Percentiles rank a stretch among this genome's conserved stretches.
phyloP scores from a whole-genome alignment of 1,139 yeast genomes.

The Hyphopichia burtonii region DNA sequence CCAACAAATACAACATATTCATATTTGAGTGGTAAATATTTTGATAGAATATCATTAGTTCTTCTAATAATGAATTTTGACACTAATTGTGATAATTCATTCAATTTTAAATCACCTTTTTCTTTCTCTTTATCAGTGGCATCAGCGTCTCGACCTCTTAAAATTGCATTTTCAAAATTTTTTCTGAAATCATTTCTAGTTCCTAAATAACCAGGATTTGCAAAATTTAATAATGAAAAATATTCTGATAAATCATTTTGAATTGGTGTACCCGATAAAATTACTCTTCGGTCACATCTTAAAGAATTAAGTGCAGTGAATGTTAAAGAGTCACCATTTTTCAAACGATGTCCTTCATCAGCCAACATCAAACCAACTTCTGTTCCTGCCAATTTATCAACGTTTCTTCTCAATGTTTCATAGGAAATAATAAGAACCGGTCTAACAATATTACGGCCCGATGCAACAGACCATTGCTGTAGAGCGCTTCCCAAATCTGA shows the following conservation, averaged over 20 bases:
- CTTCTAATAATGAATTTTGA: slow-evolving; percentile 91
- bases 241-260: slow-evolving; percentile 96
- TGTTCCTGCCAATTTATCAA: slow-evolving; percentile 69
- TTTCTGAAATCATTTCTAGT: slow-evolving; percentile 79
- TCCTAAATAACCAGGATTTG: slow-evolving; percentile 93
- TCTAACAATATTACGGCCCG: slow-evolving; percentile 84
- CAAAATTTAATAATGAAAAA: slow-evolving; percentile 85
- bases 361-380: slow-evolving; percentile 89
- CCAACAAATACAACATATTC: slow-evolving; percentile 94
- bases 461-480: slow-evolving; percentile 84
- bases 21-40: slow-evolving; percentile 90
- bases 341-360: slow-evolving; percentile 95
- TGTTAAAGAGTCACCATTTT: slow-evolving; percentile 92
- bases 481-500: slow-evolving; percentile 69
- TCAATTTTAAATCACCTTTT: slow-evolving; percentile 69
- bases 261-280: slow-evolving; percentile 94
- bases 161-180: slow-evolving; percentile 77
- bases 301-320: slow-evolving; percentile 84
- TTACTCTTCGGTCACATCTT: slow-evolving; percentile 84
- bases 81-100: slow-evolving; percentile 72
- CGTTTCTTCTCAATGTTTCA: slow-evolving; percentile 88
- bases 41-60: slow-evolving; percentile 90
- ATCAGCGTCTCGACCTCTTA: slow-evolving; percentile 85
- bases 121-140: slow-evolving; percentile 80
- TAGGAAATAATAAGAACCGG: slow-evolving; percentile 96